phyloP scores from a whole-genome alignment of 2,329 filamentous ascomycete species.

The Aspergillus fructus region DNA sequence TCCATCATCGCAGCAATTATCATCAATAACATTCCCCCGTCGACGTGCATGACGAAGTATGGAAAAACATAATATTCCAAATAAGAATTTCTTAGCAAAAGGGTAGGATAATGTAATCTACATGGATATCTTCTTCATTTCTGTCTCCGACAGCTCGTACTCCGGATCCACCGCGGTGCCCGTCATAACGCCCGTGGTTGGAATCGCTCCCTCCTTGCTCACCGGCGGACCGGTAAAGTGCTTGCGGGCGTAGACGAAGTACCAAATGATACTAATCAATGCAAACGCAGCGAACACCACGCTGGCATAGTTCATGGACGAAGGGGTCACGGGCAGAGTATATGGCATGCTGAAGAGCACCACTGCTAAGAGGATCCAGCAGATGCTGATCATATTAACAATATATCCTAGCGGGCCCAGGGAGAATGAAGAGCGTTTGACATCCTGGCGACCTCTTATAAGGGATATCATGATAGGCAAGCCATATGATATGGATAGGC shows the following conservation, averaged over 20 bases:
- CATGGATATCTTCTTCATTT: too few species aligned
- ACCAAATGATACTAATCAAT: conserved; percentile 61
- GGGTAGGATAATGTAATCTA: too few species aligned
- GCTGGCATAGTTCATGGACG: conserved; percentile 66
- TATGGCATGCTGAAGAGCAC: conserved; percentile 76
- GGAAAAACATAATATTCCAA: too few species aligned
- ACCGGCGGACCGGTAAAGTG: conserved; percentile 61
- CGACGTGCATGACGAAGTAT: too few species aligned
- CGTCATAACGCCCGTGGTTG: too few species aligned
- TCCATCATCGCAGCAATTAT: too few species aligned
- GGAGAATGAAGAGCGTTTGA: conserved; percentile 66
- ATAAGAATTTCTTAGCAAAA: too few species aligned
- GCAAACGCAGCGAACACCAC: conserved; percentile 66
- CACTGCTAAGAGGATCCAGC: conserved; percentile 69
- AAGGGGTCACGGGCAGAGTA: conserved; percentile 56
- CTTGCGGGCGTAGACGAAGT: conserved; percentile 62
- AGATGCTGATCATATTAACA: conserved; percentile 68
- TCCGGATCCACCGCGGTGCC: too few species aligned
- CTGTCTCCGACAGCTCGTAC: too few species aligned
- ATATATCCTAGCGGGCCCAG: conserved; percentile 66
- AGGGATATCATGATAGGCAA: conserved; percentile 73
- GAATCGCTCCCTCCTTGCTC: too few species aligned
- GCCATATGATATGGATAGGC: conserved; percentile 71
- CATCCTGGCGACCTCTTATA: conserved; percentile 62
- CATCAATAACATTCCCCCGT: too few species aligned